phyloP scores from a whole-genome alignment of 2,329 filamentous ascomycete species.

The Aspergillus floridensis region DNA sequence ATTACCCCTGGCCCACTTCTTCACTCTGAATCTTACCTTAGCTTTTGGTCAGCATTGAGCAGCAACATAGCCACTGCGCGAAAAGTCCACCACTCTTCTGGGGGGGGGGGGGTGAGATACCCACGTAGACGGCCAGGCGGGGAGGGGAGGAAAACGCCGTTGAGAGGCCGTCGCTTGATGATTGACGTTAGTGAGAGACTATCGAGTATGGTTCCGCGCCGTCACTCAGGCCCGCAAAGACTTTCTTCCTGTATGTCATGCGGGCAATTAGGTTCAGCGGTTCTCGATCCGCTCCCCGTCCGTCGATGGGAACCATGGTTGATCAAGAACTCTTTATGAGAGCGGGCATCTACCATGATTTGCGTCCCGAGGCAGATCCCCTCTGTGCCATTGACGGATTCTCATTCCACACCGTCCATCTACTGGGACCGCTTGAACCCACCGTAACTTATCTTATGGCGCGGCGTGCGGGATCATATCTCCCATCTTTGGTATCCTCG shows the following conservation, averaged over 20 bases:
- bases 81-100: neutral
- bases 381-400: conserved; percentile 1
- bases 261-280: conserved; percentile 34
- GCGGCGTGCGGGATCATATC: neutral
- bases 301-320: conserved; percentile 21
- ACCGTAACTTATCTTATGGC: neutral
- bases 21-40: conserved; percentile 1
- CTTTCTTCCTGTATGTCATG: conserved; percentile 26
- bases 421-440: neutral
- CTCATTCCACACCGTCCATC: conserved; percentile 4
- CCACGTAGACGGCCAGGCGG: neutral
- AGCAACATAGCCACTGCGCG: neutral
- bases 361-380: conserved; percentile 12
- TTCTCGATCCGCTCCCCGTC: conserved; percentile 33
- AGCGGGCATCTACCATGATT: conserved; percentile 4
- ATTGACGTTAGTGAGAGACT: conserved; percentile 6
- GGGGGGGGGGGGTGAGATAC: neutral
- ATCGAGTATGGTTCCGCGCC: conserved; percentile 12
- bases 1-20: conserved; percentile 1
- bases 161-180: conserved; percentile 10
- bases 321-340: conserved; percentile 5
- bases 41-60: conserved; percentile 1
- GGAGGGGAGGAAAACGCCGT: conserved; percentile 10
- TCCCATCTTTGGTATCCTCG: conserved; percentile 4
- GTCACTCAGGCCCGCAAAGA: conserved; percentile 17